Base-by-base conservation (phyloP, 192 early-diverging fungal genomes). In the Gonapodya prolifera region DNA sequence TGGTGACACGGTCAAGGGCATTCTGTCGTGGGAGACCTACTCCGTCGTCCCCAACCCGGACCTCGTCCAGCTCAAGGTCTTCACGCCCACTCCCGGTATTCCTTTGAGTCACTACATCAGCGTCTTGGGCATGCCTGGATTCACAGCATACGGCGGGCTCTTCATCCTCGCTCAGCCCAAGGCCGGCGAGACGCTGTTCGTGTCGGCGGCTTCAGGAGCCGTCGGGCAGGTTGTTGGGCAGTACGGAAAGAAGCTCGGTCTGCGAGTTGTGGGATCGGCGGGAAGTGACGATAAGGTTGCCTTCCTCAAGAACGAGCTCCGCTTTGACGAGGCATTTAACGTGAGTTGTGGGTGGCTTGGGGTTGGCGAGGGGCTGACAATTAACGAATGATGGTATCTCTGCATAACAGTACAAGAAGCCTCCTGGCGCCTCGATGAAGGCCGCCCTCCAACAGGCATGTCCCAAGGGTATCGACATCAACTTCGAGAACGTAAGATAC, bases 261-360 rank as follows among this genome's bases (percentile, higher is more conserved):
- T 32, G 18, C 18, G 71, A 32, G 95, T 98, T 1, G 87, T 98
- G 35, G 96, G 94, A 31, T 88, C 88, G 30, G 92, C 93, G 2
- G 94, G 95, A 2, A 86, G 88, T 0, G 93, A 96, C 79, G 92
- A 93, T 0, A 98, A 98, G 80, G 90, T 91, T 30, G 85, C 81
- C 18, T 88, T 86, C 78, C 83, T 95, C 30, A 86, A 86, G 76
- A 82, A 86, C 1, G 85, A 87, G 35, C 80, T 91, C 69, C 91
- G 91, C 2, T 91, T 91, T 35, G 94, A 97, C 82, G 91, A 84
- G 1, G 94, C 86, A 8, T 92, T 97, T 86, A 97, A 97, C 86
- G 71, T 73, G 71, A 18, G 71, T 73, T 18, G 71, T 2, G n/a
- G 2, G 71, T 18, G 18, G 8, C 28, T 18, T 13, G 18, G 28